phyloP scores from a whole-genome alignment of 2,329 filamentous ascomycete species.

The Teratosphaeria viscida region DNA sequence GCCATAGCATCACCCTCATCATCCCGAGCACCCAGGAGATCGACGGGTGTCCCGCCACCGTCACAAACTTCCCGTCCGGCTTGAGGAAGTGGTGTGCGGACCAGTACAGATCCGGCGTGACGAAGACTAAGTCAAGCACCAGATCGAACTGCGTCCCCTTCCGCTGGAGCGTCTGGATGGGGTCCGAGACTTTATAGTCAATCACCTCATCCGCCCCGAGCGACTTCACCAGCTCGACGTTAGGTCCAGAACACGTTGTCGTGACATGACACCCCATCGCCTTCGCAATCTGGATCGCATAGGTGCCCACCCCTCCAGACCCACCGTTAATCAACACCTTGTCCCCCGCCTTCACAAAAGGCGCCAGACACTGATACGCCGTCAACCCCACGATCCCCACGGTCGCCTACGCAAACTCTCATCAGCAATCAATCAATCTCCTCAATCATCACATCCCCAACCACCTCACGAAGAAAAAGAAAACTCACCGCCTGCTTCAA shows the following conservation, averaged over 20 bases:
- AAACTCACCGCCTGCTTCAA: constrained; percentile 26
- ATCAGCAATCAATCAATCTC: not conserved
- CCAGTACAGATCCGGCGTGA: constrained; percentile 42
- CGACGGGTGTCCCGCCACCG: constrained; percentile 35
- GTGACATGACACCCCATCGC: constrained; percentile 49
- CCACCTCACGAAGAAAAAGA: not conserved
- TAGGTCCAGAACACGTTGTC: constrained; percentile 47
- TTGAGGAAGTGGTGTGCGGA: constrained; percentile 42
- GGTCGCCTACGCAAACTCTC: not conserved
- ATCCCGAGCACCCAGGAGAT: constrained; percentile 16
- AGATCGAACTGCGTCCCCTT: constrained; percentile 41
- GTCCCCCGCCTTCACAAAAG: constrained; percentile 31
- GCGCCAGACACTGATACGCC: constrained; percentile 29
- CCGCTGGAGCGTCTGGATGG: constrained; percentile 37
- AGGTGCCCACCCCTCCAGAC: constrained; percentile 51
- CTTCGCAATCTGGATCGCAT: constrained; percentile 55
- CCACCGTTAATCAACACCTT: constrained; percentile 55
- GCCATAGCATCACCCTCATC: constrained; percentile 32
- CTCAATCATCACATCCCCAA: not conserved
- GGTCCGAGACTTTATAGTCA: constrained; percentile 45
- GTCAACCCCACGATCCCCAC: constrained; percentile 30
- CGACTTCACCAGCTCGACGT: constrained; percentile 45
- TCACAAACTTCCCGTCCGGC: constrained; percentile 41
- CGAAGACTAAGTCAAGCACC: constrained; percentile 49
- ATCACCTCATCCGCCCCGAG: constrained; percentile 56